Conservation (phyloP, 1,284 basidiomycete genomes). For the Ceratobasidium sp. region DNA sequence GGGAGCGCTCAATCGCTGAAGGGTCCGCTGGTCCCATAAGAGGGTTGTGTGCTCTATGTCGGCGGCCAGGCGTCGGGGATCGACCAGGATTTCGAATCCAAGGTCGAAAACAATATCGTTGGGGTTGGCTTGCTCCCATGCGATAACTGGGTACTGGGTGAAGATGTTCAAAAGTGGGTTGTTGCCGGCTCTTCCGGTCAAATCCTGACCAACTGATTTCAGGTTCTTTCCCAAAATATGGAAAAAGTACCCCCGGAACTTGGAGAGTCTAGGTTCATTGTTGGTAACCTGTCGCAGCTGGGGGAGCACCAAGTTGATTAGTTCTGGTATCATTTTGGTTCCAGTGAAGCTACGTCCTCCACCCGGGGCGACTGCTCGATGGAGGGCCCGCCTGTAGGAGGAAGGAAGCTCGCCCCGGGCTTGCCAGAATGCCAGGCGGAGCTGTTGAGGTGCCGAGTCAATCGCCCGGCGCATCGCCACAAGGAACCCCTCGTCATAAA, state of each 20-base stretch:
- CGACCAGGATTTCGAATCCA: not conserved
- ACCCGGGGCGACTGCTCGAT: not conserved
- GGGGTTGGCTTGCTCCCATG: slow-evolving; percentile 3
- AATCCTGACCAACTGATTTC: not conserved
- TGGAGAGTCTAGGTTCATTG: not conserved
- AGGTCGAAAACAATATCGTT: slow-evolving; percentile 4
- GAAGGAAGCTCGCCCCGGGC: not conserved
- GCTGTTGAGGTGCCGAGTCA: not conserved
- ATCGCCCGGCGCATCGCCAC: not conserved
- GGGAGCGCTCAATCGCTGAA: not conserved
- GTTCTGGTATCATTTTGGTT: not conserved
- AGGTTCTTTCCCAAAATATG: slow-evolving; percentile 18
- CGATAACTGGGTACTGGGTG: not conserved
- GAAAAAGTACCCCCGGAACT: slow-evolving; percentile 5
- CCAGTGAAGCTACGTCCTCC: not conserved
- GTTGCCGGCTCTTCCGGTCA: not conserved
- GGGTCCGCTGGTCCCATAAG: not conserved
- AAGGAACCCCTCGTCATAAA: not conserved
- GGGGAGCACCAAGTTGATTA: not conserved
- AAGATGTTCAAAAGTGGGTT: not conserved
- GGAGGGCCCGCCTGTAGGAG: not conserved
- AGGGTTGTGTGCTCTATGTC: not conserved
- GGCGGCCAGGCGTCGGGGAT: not conserved
- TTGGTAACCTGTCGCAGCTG: not conserved
- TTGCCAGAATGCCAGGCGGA: not conserved